Conservation (phyloP, 495 filamentous ascomycete genomes). For the Hypomontagnella submonticulosa region DNA sequence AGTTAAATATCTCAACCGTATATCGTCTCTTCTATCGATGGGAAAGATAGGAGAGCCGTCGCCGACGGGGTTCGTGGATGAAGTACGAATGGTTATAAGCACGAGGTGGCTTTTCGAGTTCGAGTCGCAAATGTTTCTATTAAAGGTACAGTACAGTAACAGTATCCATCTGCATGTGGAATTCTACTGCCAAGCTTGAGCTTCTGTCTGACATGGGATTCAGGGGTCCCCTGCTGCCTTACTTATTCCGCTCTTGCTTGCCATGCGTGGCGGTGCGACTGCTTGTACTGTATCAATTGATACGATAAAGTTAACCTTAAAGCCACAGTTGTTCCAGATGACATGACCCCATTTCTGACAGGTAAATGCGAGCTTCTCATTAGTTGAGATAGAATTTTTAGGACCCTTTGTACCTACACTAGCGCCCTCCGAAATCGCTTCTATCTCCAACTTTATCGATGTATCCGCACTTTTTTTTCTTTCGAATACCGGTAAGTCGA, state of each 20-base stretch:
- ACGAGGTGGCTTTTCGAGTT: conserved; percentile 13
- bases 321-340: conserved; percentile 11
- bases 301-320: no score
- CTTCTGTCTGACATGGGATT: conserved; percentile 23
- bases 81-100: conserved; percentile 19
- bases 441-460: conserved; percentile 1
- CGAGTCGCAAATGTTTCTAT: background rate
- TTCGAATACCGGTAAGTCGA: conserved; percentile 34
- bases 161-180: conserved; percentile 24
- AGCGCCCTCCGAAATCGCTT: conserved; percentile 33
- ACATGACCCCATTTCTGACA: background rate
- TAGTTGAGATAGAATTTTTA: background rate
- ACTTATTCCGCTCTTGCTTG: no score
- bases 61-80: conserved; percentile 20
- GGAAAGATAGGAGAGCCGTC: conserved; percentile 1
- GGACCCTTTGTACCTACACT: background rate
- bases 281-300: background rate
- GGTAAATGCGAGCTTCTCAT: conserved; percentile 7
- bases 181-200: conserved; percentile 28
- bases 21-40: background rate
- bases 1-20: background rate
- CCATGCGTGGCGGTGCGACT: conserved; percentile 16
- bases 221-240: conserved; percentile 29
- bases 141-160: background rate
- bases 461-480: conserved; percentile 31